Conservation (phyloP, 805 yeast species). For the Ogataea nonfermentans region DNA sequence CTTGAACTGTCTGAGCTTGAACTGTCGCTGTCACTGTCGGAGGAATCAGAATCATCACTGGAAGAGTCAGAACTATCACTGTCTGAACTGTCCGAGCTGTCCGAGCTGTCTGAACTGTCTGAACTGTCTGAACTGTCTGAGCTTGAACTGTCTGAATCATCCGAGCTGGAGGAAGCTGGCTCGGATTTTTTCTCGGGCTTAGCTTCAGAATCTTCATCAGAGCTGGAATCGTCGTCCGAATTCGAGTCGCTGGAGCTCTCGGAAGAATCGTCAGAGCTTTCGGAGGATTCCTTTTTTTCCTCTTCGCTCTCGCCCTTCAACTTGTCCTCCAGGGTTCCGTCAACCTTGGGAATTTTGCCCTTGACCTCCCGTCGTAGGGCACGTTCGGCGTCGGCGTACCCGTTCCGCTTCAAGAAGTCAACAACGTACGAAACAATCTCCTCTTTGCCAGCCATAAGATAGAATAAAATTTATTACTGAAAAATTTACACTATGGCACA, state of each 20-base stretch:
- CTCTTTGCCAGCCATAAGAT: constrained; percentile 21
- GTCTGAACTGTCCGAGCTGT: constrained; percentile 5
- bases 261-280: constrained; percentile 12
- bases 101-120: constrained; percentile 6
- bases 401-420: constrained; percentile 27
- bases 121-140: too few species aligned
- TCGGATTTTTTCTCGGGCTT: too few species aligned
- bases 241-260: constrained; percentile 9
- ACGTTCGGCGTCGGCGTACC: constrained; percentile 22
- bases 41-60: constrained; percentile 7
- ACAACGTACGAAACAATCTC: constrained; percentile 21
- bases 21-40: constrained; percentile 1
- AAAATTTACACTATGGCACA: constrained; percentile 5
- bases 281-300: constrained; percentile 10
- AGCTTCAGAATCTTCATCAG: too few species aligned
- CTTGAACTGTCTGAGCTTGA: constrained; percentile 1
- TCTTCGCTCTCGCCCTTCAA: constrained; percentile 5
- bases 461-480: constrained; percentile 1
- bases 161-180: too few species aligned
- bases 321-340: constrained; percentile 16
- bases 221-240: constrained; percentile 6
- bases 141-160: not conserved
- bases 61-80: constrained; percentile 12
- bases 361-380: constrained; percentile 22
- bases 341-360: constrained; percentile 12